A percentile compares a stretch with the other conserved stretches of the same genome.
phyloP scores from a whole-genome alignment of 2,329 filamentous ascomycete species.

The Cordyceps farinosa region DNA sequence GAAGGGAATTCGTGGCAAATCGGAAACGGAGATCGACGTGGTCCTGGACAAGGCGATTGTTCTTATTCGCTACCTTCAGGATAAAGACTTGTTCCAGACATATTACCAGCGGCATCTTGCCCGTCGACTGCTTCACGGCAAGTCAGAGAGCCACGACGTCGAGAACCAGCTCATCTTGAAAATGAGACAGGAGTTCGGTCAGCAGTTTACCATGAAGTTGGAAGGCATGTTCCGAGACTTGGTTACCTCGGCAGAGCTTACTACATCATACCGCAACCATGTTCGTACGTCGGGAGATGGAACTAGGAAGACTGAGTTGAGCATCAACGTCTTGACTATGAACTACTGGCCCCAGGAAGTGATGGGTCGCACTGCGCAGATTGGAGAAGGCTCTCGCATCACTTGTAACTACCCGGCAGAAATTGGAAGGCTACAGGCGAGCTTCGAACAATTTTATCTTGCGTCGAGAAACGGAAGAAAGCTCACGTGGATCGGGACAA shows the following conservation, averaged over 20 bases:
- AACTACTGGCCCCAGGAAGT: conserved; percentile 94
- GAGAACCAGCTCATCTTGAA: conserved; percentile 94
- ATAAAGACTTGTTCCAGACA: conserved; percentile 91
- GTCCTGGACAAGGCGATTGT: conserved; percentile 87
- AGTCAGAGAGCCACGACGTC: conserved; percentile 84
- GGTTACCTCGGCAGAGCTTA: conserved; percentile 80
- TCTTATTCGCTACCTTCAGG: conserved; percentile 80
- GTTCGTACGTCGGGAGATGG: conserved; percentile 50
- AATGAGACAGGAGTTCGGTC: conserved; percentile 96
- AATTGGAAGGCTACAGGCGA: conserved; percentile 71
- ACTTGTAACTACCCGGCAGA: conserved; percentile 70
- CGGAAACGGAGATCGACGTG: conserved; percentile 77
- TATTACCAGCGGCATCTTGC: conserved; percentile 98
- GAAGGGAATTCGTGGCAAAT: conserved; percentile 88
- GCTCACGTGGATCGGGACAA: conserved; percentile 72
- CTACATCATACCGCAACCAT: conserved; percentile 69
- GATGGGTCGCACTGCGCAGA: conserved; percentile 61
- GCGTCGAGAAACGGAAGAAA: conserved; percentile 83
- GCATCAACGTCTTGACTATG: conserved; percentile 81
- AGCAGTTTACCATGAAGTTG: conserved; percentile 86
- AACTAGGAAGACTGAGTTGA: conserved; percentile 63
- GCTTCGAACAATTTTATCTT: conserved; percentile 86
- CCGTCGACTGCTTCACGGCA: conserved; percentile 79
- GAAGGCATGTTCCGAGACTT: conserved; percentile 99
- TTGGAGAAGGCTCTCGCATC: conserved; percentile 41